These are phyloP conservation scores for Eucalyptus marginata DNA, from an alignment of 345 rosid genomes.

Conservation along the genomic window DNA sequence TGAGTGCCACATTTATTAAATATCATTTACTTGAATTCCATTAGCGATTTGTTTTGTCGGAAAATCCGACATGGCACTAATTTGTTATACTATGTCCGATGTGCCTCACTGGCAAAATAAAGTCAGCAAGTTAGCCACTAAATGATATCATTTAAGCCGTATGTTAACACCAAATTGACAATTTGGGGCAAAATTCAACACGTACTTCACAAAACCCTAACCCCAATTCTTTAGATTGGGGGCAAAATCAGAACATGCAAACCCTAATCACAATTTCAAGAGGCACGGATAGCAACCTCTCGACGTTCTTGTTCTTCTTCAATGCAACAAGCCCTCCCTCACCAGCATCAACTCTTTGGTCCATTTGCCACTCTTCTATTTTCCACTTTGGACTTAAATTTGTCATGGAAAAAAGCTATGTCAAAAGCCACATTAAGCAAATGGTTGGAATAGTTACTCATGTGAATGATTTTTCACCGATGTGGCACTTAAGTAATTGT, in stretches of 20 bases:
- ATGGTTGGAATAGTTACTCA: no score
- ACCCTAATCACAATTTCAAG: not conserved
- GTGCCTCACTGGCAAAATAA: not conserved
- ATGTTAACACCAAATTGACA: not conserved
- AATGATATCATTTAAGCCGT: not conserved
- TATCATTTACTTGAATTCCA: not conserved
- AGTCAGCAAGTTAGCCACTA: not conserved
- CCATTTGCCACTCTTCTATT: no score
- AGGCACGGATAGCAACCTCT: not conserved
- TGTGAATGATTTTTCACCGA: accelerated
- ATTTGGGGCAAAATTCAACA: not conserved
- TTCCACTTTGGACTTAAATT: no score
- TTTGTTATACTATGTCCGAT: not conserved
- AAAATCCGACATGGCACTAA: not conserved
- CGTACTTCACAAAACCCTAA: not conserved
- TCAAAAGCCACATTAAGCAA: no score
- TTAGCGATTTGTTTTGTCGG: accelerated
- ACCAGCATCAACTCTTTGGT: not conserved
- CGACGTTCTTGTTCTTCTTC: not conserved
- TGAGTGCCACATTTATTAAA: not conserved
- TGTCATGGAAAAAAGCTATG: no score
- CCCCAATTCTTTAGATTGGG: not conserved
- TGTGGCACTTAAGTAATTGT: accelerated
- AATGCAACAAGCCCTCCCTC: not conserved
- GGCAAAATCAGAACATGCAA: not conserved